phyloP scores from a whole-genome alignment of 108 stramenopile genomes.

The Nitzschia putrida region DNA sequence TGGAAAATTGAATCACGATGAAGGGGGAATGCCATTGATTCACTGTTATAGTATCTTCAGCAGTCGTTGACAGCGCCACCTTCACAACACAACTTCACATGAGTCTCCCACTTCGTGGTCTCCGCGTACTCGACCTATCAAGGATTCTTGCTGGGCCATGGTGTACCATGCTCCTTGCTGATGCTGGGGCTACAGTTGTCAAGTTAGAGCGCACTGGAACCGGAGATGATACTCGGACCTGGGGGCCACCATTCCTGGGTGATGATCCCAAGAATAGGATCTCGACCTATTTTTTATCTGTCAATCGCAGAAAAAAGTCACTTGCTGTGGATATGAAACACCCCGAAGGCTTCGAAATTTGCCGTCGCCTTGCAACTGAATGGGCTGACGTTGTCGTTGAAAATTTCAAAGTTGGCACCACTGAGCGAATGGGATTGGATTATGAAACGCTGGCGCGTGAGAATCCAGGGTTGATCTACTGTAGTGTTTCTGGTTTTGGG shows the following conservation, averaged over 20 bases:
- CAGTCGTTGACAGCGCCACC: no score
- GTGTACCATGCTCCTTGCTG: constrained; percentile 49
- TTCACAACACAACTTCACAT: neutral
- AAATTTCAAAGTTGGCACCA: constrained; percentile 46
- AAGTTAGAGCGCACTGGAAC: constrained; percentile 42
- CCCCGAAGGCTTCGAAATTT: constrained; percentile 29
- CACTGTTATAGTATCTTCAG: no score
- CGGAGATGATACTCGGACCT: constrained; percentile 52
- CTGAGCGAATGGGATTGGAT: constrained; percentile 36
- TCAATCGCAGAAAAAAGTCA: constrained; percentile 51
- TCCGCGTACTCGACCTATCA: constrained; percentile 49
- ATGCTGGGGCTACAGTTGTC: constrained; percentile 40
- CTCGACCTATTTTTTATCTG: constrained; percentile 44
- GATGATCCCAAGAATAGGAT: constrained; percentile 8
- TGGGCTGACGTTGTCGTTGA: constrained; percentile 49
- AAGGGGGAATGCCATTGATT: no score
- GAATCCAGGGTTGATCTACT: constrained; percentile 45
- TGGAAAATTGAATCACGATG: no score
- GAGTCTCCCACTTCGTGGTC: constrained; percentile 37
- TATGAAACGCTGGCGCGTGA: constrained; percentile 35
- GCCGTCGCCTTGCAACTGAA: constrained; percentile 38
- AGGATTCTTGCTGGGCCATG: constrained; percentile 57
- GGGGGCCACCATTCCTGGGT: constrained; percentile 47
- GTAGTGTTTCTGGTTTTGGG: constrained; percentile 48
- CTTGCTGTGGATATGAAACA: constrained; percentile 42